These are phyloP conservation scores for Barnettozyma botsteinii DNA, from an alignment of 805 yeast species.

Conservation along the genomic window DNA sequence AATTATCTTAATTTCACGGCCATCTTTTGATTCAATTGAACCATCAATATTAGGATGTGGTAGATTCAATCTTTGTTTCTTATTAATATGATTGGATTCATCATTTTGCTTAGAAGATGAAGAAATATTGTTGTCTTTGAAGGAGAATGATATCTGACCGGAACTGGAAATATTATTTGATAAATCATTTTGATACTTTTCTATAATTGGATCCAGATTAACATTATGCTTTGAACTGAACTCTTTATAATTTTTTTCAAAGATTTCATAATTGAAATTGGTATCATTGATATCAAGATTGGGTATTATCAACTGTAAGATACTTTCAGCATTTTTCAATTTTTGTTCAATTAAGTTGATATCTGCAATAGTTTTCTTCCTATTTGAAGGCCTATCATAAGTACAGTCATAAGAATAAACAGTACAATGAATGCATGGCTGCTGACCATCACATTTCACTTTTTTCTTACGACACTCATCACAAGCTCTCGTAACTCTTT, in stretches of 20 bases:
- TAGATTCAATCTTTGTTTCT: conserved; percentile 14
- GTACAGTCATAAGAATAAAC: conserved; percentile 79
- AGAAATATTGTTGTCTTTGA: too few relatives aligned
- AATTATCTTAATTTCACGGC: conserved; percentile 51
- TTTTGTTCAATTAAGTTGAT: conserved; percentile 30
- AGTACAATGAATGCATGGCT: conserved; percentile 76
- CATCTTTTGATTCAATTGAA: conserved; percentile 32
- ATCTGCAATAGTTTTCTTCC: conserved; percentile 37
- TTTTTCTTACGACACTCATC: conserved; percentile 70
- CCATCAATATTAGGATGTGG: conserved; percentile 33
- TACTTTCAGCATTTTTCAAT: conserved; percentile 30
- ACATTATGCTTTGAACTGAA: conserved; percentile 4
- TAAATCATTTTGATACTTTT: conserved; percentile 10
- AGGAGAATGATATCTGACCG: too few relatives aligned
- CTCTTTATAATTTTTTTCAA: conserved; percentile 16
- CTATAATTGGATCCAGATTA: conserved; percentile 6
- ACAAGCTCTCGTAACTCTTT: conserved; percentile 70
- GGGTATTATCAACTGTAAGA: conserved; percentile 33
- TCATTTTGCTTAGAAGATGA: conserved; percentile 3
- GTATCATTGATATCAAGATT: conserved; percentile 32
- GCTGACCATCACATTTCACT: conserved; percentile 74
- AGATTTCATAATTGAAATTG: conserved; percentile 25
- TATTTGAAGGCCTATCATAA: conserved; percentile 53
- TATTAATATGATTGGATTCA: conserved; percentile 1
- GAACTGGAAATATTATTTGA: too few relatives aligned